Evolutionary conservation across 441 rosid genomes (phyloP), one percentile per base, ranked within the genome.

Genomic region (Rhodomyrtus psidioides): DNA sequence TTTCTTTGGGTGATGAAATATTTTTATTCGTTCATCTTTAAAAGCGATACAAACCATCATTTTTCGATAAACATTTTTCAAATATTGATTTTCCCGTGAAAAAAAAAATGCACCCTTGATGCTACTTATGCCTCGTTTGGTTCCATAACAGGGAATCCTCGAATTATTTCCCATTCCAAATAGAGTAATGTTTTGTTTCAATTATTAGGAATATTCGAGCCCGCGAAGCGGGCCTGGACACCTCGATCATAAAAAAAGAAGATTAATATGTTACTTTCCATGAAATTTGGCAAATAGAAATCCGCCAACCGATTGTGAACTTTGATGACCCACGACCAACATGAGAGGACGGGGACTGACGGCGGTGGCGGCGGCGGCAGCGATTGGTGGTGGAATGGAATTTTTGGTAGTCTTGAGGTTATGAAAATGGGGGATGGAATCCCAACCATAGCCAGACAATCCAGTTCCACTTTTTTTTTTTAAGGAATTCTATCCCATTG

Each of bases 291-390:
- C 23, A 6, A 54, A 54, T 19, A 6, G 56, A 17, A 54, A 54
- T 54, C 4, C 2, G 14, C 27, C 14, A 8, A 1, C 2, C 9
- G 34, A 59, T 58, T 6, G 9, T 3, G 17, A 58, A 58, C 30
- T 58, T 58, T 6, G 65, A 14, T n/a, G 19, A n/a, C 34, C 2
- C 3, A 3, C 1, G 30, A 27, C 4, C 19, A 1, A 3, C 1
- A 4, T 14, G 2, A 15, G 30, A 58, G 30, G 19, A 0, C 4
- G 17, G 28, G 2, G 8, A 13, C 4, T 4, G 0, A 27, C 6
- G 65, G 30, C 30, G 1, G 1, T 1, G 46, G 46, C 46, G 46
- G 46, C 2, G 34, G 34, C 12, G 10, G 3, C 12, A 16, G 30
- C 2, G 2, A 2, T n/a, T 6, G 9, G 9, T 1, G 65, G 34